Percentiles rank a stretch among this genome's conserved stretches.
phyloP scores from a whole-genome alignment of 2,329 filamentous ascomycete genomes.

The Tolypocladium endophyticum region DNA sequence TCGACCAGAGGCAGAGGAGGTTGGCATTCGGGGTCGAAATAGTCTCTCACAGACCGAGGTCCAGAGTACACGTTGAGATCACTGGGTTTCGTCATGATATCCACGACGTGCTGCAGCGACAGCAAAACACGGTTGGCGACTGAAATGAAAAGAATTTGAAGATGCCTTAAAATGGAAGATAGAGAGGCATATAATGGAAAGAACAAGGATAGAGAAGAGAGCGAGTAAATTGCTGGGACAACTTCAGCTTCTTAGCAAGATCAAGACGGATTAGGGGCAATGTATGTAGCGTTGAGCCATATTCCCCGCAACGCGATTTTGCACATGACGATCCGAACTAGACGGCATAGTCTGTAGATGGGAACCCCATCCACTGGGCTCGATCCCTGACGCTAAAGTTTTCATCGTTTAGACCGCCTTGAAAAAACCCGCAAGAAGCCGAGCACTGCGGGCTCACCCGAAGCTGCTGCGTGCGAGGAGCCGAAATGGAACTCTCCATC shows the following conservation, averaged over 20 bases:
- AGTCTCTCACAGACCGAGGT: constrained; percentile 42
- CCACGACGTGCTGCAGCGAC: neutral
- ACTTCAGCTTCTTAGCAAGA: no score
- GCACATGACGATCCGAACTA: neutral
- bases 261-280: neutral
- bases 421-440: neutral
- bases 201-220: neutral
- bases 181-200: neutral
- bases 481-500: neutral
- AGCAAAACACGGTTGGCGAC: neutral
- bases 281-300: neutral
- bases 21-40: constrained; percentile 46
- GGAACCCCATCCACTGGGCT: neutral
- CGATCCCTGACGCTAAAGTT: neutral
- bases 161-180: neutral
- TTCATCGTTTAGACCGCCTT: neutral
- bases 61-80: constrained; percentile 44
- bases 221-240: neutral
- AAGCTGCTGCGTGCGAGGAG: neutral
- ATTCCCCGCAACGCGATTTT: neutral
- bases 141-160: neutral
- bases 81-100: constrained; percentile 13
- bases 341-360: neutral
- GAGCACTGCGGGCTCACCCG: neutral
- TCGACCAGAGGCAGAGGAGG: constrained; percentile 51